Percentiles rank a stretch among this genome's conserved stretches.
These are phyloP conservation scores for Xylaria sp. DNA, from an alignment of 2,329 filamentous ascomycete species.

Conservation along the genomic window DNA sequence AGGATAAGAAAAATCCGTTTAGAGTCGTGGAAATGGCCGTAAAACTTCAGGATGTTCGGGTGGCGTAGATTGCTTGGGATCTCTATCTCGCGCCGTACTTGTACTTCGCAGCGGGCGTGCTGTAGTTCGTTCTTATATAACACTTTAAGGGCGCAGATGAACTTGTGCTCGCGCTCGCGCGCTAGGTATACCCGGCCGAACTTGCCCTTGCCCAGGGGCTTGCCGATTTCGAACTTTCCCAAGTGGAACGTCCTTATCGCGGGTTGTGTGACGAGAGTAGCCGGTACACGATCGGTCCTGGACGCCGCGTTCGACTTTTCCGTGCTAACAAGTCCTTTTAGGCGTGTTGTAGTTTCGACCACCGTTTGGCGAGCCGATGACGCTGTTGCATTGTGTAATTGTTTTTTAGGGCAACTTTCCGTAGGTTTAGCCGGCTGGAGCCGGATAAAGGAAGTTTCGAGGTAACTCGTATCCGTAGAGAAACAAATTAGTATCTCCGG, in stretches of 20 bases:
- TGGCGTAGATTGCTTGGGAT: constrained; percentile 2
- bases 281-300: not conserved
- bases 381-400: constrained; percentile 2
- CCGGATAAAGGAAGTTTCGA: not conserved
- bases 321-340: too few relatives aligned
- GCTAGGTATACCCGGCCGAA: not conserved
- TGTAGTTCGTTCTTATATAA: not conserved
- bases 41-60: not conserved
- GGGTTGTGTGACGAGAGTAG: not conserved
- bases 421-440: not conserved
- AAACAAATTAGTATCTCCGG: too few relatives aligned
- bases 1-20: constrained; percentile 68
- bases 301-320: not conserved
- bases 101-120: not conserved
- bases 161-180: not conserved
- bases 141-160: not conserved
- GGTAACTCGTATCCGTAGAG: not conserved
- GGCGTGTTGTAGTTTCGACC: too few relatives aligned
- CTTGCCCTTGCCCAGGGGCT: not conserved
- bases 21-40: not conserved
- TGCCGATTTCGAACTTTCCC: constrained; percentile 8
- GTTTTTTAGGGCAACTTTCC: constrained; percentile 3
- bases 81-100: not conserved
- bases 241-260: not conserved
- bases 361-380: too few relatives aligned